phyloP scores from a whole-genome alignment of 345 rosid species.

The Iberis pinnata region DNA sequence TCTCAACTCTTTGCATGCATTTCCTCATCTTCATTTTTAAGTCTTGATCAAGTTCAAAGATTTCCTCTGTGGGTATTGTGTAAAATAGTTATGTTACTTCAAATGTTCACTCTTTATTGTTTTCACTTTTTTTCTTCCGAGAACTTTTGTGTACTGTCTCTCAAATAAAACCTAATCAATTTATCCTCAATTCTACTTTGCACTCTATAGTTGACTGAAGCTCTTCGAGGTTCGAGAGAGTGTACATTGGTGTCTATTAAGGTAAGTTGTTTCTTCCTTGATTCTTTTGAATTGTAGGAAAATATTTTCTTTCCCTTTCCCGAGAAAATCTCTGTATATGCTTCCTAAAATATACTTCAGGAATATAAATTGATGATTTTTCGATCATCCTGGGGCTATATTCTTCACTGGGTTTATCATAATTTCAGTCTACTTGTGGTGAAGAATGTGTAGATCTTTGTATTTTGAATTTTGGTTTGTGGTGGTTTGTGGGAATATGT shows the following conservation, averaged over 20 bases:
- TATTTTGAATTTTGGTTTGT: no score
- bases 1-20: constrained; percentile 19
- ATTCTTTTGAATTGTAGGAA: constrained; percentile 7
- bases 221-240: constrained; percentile 2
- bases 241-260: constrained; percentile 11
- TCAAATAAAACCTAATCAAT: constrained; percentile 21
- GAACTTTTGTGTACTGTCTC: constrained; percentile 3
- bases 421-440: no score
- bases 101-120: constrained; percentile 11
- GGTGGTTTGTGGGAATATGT: constrained; percentile 12
- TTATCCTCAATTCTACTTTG: constrained; percentile 3
- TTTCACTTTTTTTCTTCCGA: background rate
- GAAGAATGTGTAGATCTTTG: no score
- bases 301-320: background rate
- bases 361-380: background rate
- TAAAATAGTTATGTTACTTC: background rate
- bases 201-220: constrained; percentile 1
- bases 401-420: background rate
- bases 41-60: background rate
- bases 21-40: constrained; percentile 7
- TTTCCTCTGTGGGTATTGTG: constrained; percentile 9
- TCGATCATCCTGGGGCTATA: background rate
- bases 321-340: background rate
- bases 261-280: constrained; percentile 15
- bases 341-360: no score